Base-by-base conservation (phyloP, 2,329 filamentous ascomycete species). In the Verticillium longisporum region DNA sequence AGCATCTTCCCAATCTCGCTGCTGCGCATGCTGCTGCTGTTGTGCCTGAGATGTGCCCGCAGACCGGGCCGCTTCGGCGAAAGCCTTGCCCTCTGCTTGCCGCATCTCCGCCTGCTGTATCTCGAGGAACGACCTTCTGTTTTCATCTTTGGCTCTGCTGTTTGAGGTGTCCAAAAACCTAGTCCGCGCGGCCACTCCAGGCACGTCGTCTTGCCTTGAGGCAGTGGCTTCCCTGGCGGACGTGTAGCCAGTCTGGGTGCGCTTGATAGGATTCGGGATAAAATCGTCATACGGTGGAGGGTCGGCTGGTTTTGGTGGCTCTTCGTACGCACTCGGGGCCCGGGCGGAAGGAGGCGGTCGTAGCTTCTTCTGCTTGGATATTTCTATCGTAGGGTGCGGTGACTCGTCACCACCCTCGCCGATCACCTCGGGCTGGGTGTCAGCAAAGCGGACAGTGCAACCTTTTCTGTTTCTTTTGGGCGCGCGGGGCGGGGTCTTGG, bases 371-470 rank as follows among this genome's bases (percentile, higher is more conserved):
- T 77, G 78, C 70, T 79, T 81, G 5, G 86, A 87, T 60, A 97
- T 88, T 70, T 95, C 89, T 21, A 86, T 78, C 1, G 87, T 84
- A 1, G 90, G 90, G 9, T 83, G 77, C 60, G 90, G 87, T 60
- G 89, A 88, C 73, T 97, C 92, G 69, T 97, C 94, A 37, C 94
- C 94, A 61, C 94, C 94, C 73, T 94, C 88, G 56, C 94, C 94
- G 69, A 98, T 97, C 64, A 97, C 75, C 56, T 92, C 89, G 6
- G 93, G 92, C 60, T 83, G 80, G 10, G 82, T 83, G 66, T 90
- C 86, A 59, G 83, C 83, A 69, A 97, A 97, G 61, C 81, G 85
- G 38, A 97, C 93, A 4, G 78, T 78, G 63, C 95, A 78, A 10
- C 89, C 89, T 73, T 91, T 90, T 70, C 83, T 85, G 58, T 76